A percentile compares a stretch with the other conserved stretches of the same genome.
These are phyloP conservation scores for Globisporangium solare DNA, from an alignment of 352 stramenopile genomes.

Conservation along the genomic window DNA sequence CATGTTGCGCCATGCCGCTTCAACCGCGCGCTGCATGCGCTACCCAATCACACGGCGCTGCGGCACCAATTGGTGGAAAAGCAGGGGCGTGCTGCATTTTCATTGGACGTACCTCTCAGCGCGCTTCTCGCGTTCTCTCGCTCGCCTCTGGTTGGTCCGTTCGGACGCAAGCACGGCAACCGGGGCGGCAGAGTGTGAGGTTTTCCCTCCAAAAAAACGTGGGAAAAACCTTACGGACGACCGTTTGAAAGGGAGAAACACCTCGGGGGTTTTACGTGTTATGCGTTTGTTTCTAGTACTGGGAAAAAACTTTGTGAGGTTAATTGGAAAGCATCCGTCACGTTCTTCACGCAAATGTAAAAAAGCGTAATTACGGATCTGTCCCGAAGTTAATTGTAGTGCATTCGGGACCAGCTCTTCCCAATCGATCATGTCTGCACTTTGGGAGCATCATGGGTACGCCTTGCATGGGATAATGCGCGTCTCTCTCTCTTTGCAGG, in stretches of 20 bases:
- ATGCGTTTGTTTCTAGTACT: too few species aligned
- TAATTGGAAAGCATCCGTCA: background rate
- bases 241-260: too few species aligned
- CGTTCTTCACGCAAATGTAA: background rate
- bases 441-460: background rate
- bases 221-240: too few species aligned
- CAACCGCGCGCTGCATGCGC: background rate
- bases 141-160: slow-evolving; percentile 33
- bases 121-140: slow-evolving; percentile 13
- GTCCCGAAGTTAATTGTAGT: background rate
- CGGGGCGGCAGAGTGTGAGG: background rate
- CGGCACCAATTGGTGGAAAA: slow-evolving; percentile 75
- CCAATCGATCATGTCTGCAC: background rate
- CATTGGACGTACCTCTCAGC: slow-evolving; percentile 51
- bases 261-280: background rate
- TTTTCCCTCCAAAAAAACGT: background rate
- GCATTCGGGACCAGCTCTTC: slow-evolving; percentile 3
- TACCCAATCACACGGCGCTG: slow-evolving; percentile 31
- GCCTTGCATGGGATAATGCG: background rate
- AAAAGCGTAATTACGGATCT: slow-evolving; percentile 10
- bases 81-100: slow-evolving; percentile 32
- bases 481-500: background rate
- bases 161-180: background rate
- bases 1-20: background rate
- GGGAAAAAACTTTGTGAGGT: background rate